Conservation (phyloP, 169 alveolate species). For the Theileria annulata region DNA sequence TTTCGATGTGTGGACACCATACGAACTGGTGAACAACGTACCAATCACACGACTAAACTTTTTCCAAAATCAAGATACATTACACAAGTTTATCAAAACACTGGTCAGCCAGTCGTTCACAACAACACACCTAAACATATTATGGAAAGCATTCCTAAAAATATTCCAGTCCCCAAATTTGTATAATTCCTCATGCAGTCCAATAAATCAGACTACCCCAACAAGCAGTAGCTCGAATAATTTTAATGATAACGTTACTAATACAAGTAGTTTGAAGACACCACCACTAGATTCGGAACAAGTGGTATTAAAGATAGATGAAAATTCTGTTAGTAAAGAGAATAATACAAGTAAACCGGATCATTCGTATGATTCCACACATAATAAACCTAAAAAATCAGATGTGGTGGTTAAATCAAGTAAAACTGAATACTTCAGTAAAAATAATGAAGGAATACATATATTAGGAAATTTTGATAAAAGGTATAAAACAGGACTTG, state of each 20-base stretch:
- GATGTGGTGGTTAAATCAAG: neutral
- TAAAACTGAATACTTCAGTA: neutral
- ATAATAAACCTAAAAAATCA: neutral
- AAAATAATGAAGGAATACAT: neutral
- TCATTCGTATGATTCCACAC: too few species aligned
- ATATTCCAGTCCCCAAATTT: constrained; percentile 1
- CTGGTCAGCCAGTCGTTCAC: constrained; percentile 12
- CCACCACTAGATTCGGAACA: neutral
- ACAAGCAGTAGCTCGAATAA: neutral
- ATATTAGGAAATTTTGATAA: neutral
- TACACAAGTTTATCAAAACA: neutral
- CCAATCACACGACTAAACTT: neutral
- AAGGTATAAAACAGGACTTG: neutral
- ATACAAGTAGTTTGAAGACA: neutral
- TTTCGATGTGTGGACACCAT: constrained; percentile 11
- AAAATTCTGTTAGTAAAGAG: too few species aligned
- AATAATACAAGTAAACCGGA: too few species aligned
- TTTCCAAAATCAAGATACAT: neutral
- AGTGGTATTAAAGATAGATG: too few species aligned
- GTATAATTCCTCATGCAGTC: neutral
- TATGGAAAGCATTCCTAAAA: constrained; percentile 19
- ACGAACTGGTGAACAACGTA: constrained; percentile 9
- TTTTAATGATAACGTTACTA: neutral
- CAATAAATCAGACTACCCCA: neutral
- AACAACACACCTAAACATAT: neutral